Percentiles rank a stretch among this genome's conserved stretches.
Conservation (phyloP, 2,329 filamentous ascomycete species). For the Arthrobotrys sphaeroides region DNA sequence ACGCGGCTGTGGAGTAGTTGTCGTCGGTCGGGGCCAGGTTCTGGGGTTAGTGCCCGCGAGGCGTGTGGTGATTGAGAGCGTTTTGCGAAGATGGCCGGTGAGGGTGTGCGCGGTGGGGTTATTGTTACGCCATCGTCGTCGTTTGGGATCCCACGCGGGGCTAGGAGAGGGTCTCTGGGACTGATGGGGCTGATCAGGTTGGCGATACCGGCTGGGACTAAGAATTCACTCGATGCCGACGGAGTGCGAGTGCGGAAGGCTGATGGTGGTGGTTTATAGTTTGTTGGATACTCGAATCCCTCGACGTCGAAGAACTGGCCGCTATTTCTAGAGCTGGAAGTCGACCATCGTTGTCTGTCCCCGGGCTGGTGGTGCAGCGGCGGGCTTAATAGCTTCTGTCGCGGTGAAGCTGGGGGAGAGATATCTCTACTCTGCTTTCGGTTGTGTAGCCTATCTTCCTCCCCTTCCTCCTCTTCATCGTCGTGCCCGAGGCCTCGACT, state of each 20-base stretch:
- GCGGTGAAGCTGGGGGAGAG: conserved; percentile 38
- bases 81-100: conserved; percentile 24
- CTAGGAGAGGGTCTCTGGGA: conserved; percentile 14
- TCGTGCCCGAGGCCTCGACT: background rate
- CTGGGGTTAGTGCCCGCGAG: conserved; percentile 11
- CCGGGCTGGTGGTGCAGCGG: background rate
- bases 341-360: conserved; percentile 15
- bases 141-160: conserved; percentile 31
- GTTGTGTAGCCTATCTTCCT: conserved; percentile 1
- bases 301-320: conserved; percentile 45
- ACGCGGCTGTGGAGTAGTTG: conserved; percentile 10
- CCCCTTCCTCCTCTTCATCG: background rate
- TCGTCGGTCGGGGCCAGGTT: conserved; percentile 1
- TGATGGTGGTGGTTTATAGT: conserved; percentile 48
- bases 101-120: conserved; percentile 33
- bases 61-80: conserved; percentile 27
- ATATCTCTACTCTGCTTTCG: conserved; percentile 13
- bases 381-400: conserved; percentile 20
- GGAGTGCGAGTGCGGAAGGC: conserved; percentile 47
- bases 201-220: conserved; percentile 38
- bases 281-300: conserved; percentile 46
- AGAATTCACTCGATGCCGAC: conserved; percentile 30
- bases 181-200: conserved; percentile 38
- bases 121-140: conserved; percentile 39
- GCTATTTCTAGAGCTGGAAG: conserved; percentile 27